Evolutionary conservation across 2,329 filamentous ascomycete species (phyloP), one percentile per base, ranked within the genome.

Genomic region (Bipolaris victoriae): DNA sequence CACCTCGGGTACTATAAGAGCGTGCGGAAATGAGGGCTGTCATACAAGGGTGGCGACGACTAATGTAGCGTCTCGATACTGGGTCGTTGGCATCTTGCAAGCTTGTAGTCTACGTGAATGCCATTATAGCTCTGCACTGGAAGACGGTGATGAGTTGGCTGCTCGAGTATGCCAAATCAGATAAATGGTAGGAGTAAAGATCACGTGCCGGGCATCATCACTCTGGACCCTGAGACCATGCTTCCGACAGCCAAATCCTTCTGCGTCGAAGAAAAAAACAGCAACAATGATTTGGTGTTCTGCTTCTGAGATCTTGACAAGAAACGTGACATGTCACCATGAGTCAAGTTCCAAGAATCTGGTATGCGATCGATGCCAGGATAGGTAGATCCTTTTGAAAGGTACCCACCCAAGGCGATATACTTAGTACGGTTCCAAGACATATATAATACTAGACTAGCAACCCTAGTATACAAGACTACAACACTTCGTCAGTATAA

Each of bases 331-430:
- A 84, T 86, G 71, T 88, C 86, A 67, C 91, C 85, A 77, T 96
- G 91, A 91, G 71, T 86, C 15, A 79, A 79, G 64, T 80, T 78
- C 82, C 86, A 93, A 75, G 93, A 92, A 77, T 88, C 87, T 1
- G 90, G 90, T 3, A 79, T 92, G 1, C 90, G 90, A 0, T 90
- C 90, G 0, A 92, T 92, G 88, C 90, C 93, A 72, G 88, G 70
- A 39, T 90, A 95, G 74, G 84, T 90, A 10, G 71, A 94, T 76
- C 90, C 96, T 77, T 96, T 96, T 76, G 80, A 80, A 49, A 84
- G 90, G 52, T 95, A 95, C 69, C 91, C 91, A 1, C 89, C 90
- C 0, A 88, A 91, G 72, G 87, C 85, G 75, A 92, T 95, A 20
- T 20, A 20, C 20, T 65, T 80, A 87, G 69, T 95, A 96, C 73